phyloP scores from a whole-genome alignment of 2,329 filamentous ascomycete genomes.

The Colletotrichum tropicicola region DNA sequence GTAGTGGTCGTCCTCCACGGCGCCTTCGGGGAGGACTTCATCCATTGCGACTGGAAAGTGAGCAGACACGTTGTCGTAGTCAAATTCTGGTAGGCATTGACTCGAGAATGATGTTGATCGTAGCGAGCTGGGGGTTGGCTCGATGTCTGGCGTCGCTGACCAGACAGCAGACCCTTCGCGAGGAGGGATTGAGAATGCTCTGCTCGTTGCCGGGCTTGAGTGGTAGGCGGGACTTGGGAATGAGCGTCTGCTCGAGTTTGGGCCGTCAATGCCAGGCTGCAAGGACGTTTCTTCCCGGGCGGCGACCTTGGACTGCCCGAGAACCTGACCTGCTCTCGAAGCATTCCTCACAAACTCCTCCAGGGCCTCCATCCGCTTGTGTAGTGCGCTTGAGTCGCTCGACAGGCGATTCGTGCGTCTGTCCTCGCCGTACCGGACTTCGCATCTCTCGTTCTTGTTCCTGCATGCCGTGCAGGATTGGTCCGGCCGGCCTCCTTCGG shows the following conservation, averaged over 20 bases:
- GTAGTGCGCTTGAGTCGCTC: conserved; percentile 16
- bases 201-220: background rate
- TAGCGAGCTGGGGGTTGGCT: background rate
- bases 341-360: conserved; percentile 24
- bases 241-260: background rate
- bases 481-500: background rate
- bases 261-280: no score
- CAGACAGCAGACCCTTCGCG: background rate
- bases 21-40: background rate
- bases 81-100: background rate
- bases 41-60: conserved; percentile 6
- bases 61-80: background rate
- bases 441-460: conserved; percentile 28
- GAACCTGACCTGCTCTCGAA: no score
- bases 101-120: conserved; percentile 17
- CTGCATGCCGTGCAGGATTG: conserved; percentile 20
- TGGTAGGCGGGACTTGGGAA: conserved; percentile 11
- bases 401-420: conserved; percentile 21
- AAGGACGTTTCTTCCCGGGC: no score
- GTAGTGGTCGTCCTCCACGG: background rate
- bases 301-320: no score
- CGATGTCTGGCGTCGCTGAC: background rate
- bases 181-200: background rate
- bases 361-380: conserved; percentile 21
- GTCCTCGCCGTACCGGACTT: conserved; percentile 25